Base-by-base conservation (phyloP, 2,329 filamentous ascomycete genomes). In the Xylariales sp. region DNA sequence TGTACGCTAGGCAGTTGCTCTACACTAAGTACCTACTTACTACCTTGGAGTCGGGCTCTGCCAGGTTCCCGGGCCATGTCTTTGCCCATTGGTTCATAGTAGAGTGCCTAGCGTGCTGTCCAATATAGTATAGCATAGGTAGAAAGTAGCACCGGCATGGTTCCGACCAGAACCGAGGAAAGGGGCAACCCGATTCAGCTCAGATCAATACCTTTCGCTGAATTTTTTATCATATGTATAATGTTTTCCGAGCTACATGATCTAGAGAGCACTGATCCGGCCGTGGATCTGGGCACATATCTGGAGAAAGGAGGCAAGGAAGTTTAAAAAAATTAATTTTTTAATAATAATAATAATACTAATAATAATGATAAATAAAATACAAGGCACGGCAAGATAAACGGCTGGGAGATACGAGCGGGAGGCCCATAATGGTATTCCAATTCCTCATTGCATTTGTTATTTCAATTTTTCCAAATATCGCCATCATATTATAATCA, bases 121-220 rank as follows among this genome's bases (percentile, higher is more conserved):
- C 53, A 55, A 16, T 23, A 43, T 43, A 55, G 16, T n/a, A 23
- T 56, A 56, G 39, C 8, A 39, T 32, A 45, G 39, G 53, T 41
- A 52, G 28, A 45, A 45, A 45, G 65, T 68, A 58, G 34, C 46
- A 61, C 56, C 39, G 43, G 34, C 53, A 57, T 68, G 58, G 62
- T 30, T 36, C 67, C 59, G 54, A 63, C 32, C 50, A 65, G 12
- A 49, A 12, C 64, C 49, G 52, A 64, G 53, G 53, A 66, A 62
- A 64, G 65, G 62, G 65, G 65, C 23, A 60, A 57, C 43, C 14
- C 32, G 39, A 59, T 58, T 66, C 68, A 69, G 68, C 65, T 68
- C 60, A 59, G 46, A 59, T 41, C 59, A 54, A 64, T 64, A 64
- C 48, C 41, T 53, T 55, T 52, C 39, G 14, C 39, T 58, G 18